Conservation (phyloP, 2,329 filamentous ascomycete species). For the Phialemoniopsis sp. region DNA sequence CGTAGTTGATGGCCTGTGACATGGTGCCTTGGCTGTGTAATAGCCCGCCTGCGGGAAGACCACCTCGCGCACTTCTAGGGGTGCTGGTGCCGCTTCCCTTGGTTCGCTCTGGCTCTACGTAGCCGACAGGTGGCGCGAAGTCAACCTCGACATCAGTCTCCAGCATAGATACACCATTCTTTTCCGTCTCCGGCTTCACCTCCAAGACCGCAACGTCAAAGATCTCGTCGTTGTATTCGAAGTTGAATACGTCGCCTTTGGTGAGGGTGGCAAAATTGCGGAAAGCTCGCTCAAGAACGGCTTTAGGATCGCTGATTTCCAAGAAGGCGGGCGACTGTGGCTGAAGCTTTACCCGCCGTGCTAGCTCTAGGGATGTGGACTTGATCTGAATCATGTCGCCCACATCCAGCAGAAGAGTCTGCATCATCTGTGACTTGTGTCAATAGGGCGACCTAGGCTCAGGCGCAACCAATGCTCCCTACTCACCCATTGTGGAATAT, state of each 20-base stretch:
- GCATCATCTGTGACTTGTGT: conserved; percentile 74
- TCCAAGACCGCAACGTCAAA: conserved; percentile 93
- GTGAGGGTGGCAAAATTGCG: conserved; percentile 93
- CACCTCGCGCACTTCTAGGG: conserved; percentile 63
- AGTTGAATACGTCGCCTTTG: conserved; percentile 91
- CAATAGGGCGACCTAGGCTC: too few species aligned
- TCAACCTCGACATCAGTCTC: conserved; percentile 97
- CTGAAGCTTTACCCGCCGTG: conserved; percentile 92
- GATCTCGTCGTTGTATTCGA: conserved; percentile 90
- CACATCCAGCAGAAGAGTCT: conserved; percentile 81
- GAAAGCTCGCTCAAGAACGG: conserved; percentile 94
- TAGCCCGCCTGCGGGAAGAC: conserved; percentile 66
- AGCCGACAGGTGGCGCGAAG: conserved; percentile 90
- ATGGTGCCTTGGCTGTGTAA: conserved; percentile 86
- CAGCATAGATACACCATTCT: conserved; percentile 87
- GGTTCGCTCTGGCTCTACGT: conserved; percentile 75
- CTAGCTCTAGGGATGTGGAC: conserved; percentile 86
- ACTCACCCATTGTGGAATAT: conserved; percentile 88
- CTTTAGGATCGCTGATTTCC: conserved; percentile 95
- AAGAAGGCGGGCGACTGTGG: conserved; percentile 91
- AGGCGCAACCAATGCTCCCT: not conserved
- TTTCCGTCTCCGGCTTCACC: conserved; percentile 79
- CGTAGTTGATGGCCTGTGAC: conserved; percentile 98
- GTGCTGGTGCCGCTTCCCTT: conserved; percentile 76
- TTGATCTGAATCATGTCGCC: conserved; percentile 95